A percentile compares a stretch with the other conserved stretches of the same genome.
These are phyloP conservation scores for Trametes elegans DNA, from an alignment of 768 basidiomycete genomes.

Conservation along the genomic window DNA sequence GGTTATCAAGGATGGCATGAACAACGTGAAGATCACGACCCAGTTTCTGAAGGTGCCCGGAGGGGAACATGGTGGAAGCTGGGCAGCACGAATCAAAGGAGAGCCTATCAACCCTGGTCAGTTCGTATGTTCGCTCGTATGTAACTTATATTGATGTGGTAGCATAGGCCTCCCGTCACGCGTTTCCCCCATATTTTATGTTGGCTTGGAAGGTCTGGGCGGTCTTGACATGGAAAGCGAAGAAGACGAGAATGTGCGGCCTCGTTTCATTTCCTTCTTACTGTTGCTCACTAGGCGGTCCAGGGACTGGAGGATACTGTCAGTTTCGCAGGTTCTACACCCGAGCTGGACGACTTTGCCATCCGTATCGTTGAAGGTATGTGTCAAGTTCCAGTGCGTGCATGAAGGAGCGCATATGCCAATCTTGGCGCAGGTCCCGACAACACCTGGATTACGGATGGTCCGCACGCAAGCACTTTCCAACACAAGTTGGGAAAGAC, in stretches of 20 bases:
- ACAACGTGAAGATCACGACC: slow-evolving; percentile 84
- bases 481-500: slow-evolving; percentile 64
- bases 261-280: slow-evolving; percentile 8
- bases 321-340: slow-evolving; percentile 67
- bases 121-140: slow-evolving; percentile 9
- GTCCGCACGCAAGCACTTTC: slow-evolving; percentile 58
- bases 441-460: slow-evolving; percentile 53
- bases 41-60: slow-evolving; percentile 85
- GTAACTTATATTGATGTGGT: slow-evolving; percentile 25
- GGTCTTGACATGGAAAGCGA: slow-evolving; percentile 77
- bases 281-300: not conserved
- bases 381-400: too few species aligned
- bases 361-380: slow-evolving; percentile 81
- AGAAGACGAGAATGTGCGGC: slow-evolving; percentile 67
- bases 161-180: slow-evolving; percentile 47
- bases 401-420: not conserved
- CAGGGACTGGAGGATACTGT: slow-evolving; percentile 77
- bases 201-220: slow-evolving; percentile 86
- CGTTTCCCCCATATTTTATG: slow-evolving; percentile 81
- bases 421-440: slow-evolving; percentile 40
- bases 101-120: slow-evolving; percentile 68
- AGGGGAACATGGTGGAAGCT: slow-evolving; percentile 81
- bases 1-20: slow-evolving; percentile 73
- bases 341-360: slow-evolving; percentile 79
- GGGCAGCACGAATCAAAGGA: slow-evolving; percentile 84